Evolutionary conservation across 768 basidiomycete species (phyloP).

Genomic region (Auricularia heimuer): DNA sequence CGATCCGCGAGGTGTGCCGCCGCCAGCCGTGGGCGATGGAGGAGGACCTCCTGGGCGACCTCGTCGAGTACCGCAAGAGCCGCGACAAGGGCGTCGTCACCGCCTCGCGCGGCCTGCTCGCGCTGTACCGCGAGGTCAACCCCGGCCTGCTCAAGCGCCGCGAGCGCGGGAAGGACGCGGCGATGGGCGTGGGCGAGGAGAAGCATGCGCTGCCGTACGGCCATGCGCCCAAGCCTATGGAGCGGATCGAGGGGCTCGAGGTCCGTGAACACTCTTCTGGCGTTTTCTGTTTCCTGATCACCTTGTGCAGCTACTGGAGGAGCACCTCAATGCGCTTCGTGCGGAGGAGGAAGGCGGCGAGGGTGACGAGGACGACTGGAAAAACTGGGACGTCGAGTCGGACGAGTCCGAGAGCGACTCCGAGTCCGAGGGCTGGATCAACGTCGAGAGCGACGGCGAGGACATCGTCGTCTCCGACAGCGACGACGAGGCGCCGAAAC

Average conservation of each 20-base stretch:
- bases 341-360: slow-evolving; percentile 47
- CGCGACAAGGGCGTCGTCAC: slow-evolving; percentile 87
- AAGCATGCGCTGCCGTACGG: slow-evolving; percentile 63
- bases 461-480: slow-evolving; percentile 77
- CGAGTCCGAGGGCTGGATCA: slow-evolving; percentile 65
- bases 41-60: slow-evolving; percentile 81
- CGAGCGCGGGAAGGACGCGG: slow-evolving; percentile 88
- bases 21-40: slow-evolving; percentile 97
- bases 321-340: slow-evolving; percentile 65
- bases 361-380: slow-evolving; percentile 66
- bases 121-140: slow-evolving; percentile 92
- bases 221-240: slow-evolving; percentile 59
- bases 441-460: slow-evolving; percentile 61
- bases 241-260: slow-evolving; percentile 83
- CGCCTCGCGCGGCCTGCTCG: slow-evolving; percentile 79
- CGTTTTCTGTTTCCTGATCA: background rate
- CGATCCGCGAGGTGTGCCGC: slow-evolving; percentile 88
- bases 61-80: slow-evolving; percentile 92
- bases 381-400: slow-evolving; percentile 82
- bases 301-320: slow-evolving; percentile 63
- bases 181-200: slow-evolving; percentile 61
- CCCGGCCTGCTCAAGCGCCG: slow-evolving; percentile 83
- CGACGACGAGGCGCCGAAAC: slow-evolving; percentile 51
- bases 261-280: slow-evolving; percentile 34
- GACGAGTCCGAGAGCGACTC: slow-evolving; percentile 48